A percentile compares a stretch with the other conserved stretches of the same genome.
Conservation (phyloP, 345 rosid genomes). For the Arabis alpina region DNA sequence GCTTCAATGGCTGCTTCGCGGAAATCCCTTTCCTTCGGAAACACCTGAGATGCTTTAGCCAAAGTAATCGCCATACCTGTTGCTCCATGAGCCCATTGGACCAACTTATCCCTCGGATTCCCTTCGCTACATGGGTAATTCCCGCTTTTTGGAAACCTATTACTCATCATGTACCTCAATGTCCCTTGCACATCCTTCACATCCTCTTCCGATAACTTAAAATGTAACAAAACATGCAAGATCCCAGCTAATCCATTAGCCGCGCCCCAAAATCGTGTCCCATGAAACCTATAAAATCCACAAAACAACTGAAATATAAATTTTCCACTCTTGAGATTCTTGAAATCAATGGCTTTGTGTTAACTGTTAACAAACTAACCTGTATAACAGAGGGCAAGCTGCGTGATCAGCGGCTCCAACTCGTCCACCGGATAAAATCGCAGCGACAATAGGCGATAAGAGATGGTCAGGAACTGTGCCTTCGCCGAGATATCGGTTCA, state of each 20-base stretch:
- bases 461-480: conserved; percentile 55
- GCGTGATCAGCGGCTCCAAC: conserved; percentile 76
- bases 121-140: conserved; percentile 93
- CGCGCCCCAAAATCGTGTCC: conserved; percentile 92
- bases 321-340: neutral
- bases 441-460: conserved; percentile 70
- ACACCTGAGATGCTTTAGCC: conserved; percentile 84
- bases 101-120: conserved; percentile 81
- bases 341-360: neutral
- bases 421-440: conserved; percentile 84
- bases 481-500: conserved; percentile 70
- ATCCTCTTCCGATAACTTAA: conserved; percentile 60
- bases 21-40: conserved; percentile 70
- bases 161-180: conserved; percentile 85
- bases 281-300: conserved; percentile 65
- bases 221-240: conserved; percentile 78
- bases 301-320: neutral
- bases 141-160: conserved; percentile 78
- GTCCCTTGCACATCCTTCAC: conserved; percentile 76
- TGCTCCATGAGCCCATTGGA: conserved; percentile 95
- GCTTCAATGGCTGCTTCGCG: conserved; percentile 90
- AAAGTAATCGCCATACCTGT: conserved; percentile 75
- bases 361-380: neutral
- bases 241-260: conserved; percentile 94
- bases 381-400: conserved; percentile 83